These are phyloP conservation scores for Fusarium anguioides DNA, from an alignment of 2,329 filamentous ascomycete species.

Conservation along the genomic window DNA sequence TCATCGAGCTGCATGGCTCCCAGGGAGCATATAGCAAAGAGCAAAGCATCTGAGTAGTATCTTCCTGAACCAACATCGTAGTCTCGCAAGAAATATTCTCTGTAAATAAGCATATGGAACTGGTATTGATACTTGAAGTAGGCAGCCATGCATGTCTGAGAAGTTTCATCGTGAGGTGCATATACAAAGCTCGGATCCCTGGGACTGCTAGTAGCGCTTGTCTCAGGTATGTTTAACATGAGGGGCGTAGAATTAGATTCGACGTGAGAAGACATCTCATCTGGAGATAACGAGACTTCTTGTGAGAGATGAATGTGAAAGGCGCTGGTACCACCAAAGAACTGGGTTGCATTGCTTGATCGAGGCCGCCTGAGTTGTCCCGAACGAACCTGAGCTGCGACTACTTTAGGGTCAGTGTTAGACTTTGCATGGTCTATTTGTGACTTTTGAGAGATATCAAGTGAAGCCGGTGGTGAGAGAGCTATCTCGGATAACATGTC, in stretches of 20 bases:
- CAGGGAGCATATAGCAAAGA: slow-evolving; percentile 62
- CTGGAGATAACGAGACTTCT: slow-evolving; percentile 40
- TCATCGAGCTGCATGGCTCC: slow-evolving; percentile 60
- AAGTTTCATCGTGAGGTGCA: slow-evolving; percentile 58
- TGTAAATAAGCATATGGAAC: slow-evolving; percentile 62
- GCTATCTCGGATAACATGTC: slow-evolving; percentile 55
- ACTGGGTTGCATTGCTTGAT: slow-evolving; percentile 56
- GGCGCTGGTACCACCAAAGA: slow-evolving; percentile 61
- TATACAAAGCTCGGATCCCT: slow-evolving; percentile 49
- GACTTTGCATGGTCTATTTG: slow-evolving; percentile 37
- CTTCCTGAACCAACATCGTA: slow-evolving; percentile 59
- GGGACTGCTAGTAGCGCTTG: slow-evolving; percentile 33
- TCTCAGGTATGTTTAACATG: slow-evolving; percentile 16
- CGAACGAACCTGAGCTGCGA: slow-evolving; percentile 48
- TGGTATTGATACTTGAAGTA: slow-evolving; percentile 62
- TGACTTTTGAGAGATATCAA: slow-evolving; percentile 24
- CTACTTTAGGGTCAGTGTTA: slow-evolving; percentile 47
- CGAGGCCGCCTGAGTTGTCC: slow-evolving; percentile 54
- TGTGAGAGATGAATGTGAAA: slow-evolving; percentile 54
- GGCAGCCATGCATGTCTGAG: slow-evolving; percentile 57
- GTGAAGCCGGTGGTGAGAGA: slow-evolving; percentile 40
- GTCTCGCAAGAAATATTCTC: slow-evolving; percentile 62
- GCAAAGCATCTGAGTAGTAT: slow-evolving; percentile 62
- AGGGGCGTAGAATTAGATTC: slow-evolving; percentile 25
- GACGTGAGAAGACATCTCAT: slow-evolving; percentile 18